phyloP scores from a whole-genome alignment of 2,329 filamentous ascomycete genomes.

The Aureobasidium sp. region DNA sequence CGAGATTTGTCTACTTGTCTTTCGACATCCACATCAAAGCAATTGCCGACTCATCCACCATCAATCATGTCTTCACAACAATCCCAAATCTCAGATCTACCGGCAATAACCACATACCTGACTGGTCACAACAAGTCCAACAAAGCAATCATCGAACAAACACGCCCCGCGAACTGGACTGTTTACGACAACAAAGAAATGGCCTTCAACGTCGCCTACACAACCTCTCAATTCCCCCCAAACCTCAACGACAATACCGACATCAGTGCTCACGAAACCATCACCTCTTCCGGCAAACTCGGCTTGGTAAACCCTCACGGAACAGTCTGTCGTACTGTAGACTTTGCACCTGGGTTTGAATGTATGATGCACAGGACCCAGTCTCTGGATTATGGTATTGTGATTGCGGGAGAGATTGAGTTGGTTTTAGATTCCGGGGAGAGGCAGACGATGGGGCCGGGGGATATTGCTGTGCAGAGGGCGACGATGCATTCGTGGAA shows the following conservation, averaged over 20 bases:
- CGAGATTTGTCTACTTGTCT: too few relatives aligned
- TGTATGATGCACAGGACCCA: slow-evolving; percentile 39
- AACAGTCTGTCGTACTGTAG: slow-evolving; percentile 49
- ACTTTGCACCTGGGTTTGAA: slow-evolving; percentile 37
- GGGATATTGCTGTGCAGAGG: slow-evolving; percentile 42
- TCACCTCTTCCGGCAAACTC: slow-evolving; percentile 46
- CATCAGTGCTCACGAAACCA: slow-evolving; percentile 50
- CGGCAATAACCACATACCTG: slow-evolving; percentile 36
- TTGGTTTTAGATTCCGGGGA: slow-evolving; percentile 38
- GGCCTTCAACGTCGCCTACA: slow-evolving; percentile 57
- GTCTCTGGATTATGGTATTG: slow-evolving; percentile 41
- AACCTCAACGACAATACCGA: slow-evolving; percentile 53
- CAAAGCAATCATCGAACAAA: slow-evolving; percentile 39
- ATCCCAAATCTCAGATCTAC: slow-evolving; percentile 34
- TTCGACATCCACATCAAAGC: not conserved
- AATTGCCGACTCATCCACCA: not conserved
- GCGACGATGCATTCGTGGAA: slow-evolving; percentile 42
- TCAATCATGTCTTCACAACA: slow-evolving; percentile 28
- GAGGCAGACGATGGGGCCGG: slow-evolving; percentile 35
- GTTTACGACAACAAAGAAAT: slow-evolving; percentile 48
- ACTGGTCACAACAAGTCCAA: slow-evolving; percentile 37
- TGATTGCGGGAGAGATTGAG: slow-evolving; percentile 39
- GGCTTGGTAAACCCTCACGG: slow-evolving; percentile 58
- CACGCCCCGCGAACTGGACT: slow-evolving; percentile 35
- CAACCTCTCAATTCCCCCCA: slow-evolving; percentile 54